These are phyloP conservation scores for Castanospermum australe DNA, from an alignment of 306 rosid species.

Conservation along the genomic window DNA sequence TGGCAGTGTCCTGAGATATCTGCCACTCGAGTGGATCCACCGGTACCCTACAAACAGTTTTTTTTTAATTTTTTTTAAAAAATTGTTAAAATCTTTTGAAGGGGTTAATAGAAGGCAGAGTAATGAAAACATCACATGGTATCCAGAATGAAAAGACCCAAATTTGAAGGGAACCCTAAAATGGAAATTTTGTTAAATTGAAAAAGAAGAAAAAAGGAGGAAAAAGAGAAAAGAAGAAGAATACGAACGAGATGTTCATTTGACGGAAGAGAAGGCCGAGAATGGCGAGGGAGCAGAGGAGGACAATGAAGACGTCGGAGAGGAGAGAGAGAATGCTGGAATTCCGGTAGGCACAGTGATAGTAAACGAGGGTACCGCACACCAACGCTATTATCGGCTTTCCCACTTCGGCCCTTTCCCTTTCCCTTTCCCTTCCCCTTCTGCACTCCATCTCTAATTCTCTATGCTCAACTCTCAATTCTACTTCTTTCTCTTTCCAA, in stretches of 20 bases:
- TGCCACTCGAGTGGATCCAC: constrained; percentile 98
- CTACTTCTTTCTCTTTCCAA: neutral
- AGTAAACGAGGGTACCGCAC: constrained; percentile 70
- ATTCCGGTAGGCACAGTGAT: constrained; percentile 82
- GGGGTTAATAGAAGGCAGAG: too few relatives aligned
- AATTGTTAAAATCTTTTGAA: too few relatives aligned
- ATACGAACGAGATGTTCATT: constrained; percentile 72
- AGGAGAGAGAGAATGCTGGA: constrained; percentile 69
- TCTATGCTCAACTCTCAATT: neutral
- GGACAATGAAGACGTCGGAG: constrained; percentile 90
- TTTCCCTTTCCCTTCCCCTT: neutral
- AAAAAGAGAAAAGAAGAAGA: neutral
- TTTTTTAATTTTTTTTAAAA: too few relatives aligned
- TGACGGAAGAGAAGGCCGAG: constrained; percentile 94
- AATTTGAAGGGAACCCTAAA: neutral
- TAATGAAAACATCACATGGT: too few relatives aligned
- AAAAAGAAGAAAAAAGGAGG: neutral
- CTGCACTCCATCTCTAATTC: neutral
- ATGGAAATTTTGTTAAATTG: neutral
- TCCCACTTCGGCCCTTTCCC: constrained; percentile 43
- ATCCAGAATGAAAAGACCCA: too few relatives aligned
- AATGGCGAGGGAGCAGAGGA: constrained; percentile 94
- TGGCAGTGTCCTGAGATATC: constrained; percentile 89
- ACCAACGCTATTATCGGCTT: constrained; percentile 49
- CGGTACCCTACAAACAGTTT: constrained; percentile 58